Percentiles rank a stretch among this genome's conserved stretches.
These are phyloP conservation scores for Chloroidium sp. DNA, from an alignment of 163 green algal species.

Conservation along the genomic window DNA sequence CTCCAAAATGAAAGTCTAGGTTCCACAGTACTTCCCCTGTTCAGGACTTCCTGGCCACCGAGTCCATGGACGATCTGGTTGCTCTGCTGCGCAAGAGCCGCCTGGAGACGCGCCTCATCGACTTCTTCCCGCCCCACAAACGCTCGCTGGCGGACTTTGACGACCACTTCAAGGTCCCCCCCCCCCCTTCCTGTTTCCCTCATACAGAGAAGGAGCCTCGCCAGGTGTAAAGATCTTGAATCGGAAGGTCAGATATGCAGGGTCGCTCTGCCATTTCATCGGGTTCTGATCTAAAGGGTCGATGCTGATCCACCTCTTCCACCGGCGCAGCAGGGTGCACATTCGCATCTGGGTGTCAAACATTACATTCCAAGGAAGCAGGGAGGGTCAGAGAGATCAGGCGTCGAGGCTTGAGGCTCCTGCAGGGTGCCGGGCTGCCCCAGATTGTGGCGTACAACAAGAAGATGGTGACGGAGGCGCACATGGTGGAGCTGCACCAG, in stretches of 20 bases:
- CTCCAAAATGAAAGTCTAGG: too few species aligned
- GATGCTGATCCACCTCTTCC: background rate
- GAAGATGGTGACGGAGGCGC: slow-evolving; percentile 69
- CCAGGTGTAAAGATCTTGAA: background rate
- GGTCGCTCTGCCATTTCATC: too few species aligned
- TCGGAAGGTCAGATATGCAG: background rate
- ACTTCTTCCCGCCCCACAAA: slow-evolving; percentile 91
- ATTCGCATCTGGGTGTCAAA: too few species aligned
- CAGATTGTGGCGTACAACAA: slow-evolving; percentile 83
- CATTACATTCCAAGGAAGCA: too few species aligned
- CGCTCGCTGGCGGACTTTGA: slow-evolving; percentile 68
- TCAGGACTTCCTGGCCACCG: slow-evolving; percentile 63
- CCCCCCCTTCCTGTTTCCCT: background rate
- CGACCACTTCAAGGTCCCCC: slow-evolving; percentile 66
- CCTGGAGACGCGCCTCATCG: slow-evolving; percentile 74
- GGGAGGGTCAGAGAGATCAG: too few species aligned
- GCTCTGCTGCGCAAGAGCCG: slow-evolving; percentile 51
- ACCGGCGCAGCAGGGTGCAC: too few species aligned
- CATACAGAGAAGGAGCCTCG: background rate
- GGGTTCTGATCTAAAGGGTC: background rate
- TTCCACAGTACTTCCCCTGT: background rate
- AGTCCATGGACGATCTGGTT: slow-evolving; percentile 37
- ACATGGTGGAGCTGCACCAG: slow-evolving; percentile 63
- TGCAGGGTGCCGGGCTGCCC: slow-evolving; percentile 43
- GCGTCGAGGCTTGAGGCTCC: too few species aligned